Percentiles rank a stretch among this genome's conserved stretches.
Evolutionary conservation across 1,139 yeast species (phyloP).

Genomic region (Pichia sp.): DNA sequence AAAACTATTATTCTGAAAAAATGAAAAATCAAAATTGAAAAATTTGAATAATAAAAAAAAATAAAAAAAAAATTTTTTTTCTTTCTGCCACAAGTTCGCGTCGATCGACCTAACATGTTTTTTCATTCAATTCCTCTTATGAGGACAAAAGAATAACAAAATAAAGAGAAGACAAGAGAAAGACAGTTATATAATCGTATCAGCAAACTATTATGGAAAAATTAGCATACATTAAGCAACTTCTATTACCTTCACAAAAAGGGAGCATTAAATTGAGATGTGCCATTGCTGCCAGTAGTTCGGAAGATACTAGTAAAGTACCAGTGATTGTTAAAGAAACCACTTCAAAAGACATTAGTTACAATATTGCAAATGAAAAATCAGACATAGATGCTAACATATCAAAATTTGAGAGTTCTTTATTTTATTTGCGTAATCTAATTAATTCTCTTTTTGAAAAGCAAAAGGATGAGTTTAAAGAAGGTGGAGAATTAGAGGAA

Average conservation of each 20-base stretch:
- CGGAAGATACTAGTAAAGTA: background rate
- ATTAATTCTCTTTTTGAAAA: constrained; percentile 3
- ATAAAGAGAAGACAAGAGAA: too few relatives aligned
- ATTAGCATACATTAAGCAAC: background rate
- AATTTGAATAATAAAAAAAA: too few relatives aligned
- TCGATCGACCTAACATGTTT: too few relatives aligned
- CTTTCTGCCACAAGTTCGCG: too few relatives aligned
- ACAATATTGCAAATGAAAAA: background rate
- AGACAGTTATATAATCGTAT: too few relatives aligned
- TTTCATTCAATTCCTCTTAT: too few relatives aligned
- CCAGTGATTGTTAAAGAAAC: too few relatives aligned
- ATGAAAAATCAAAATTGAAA: too few relatives aligned
- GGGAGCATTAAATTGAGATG: constrained; percentile 12
- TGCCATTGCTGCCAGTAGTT: constrained; percentile 5
- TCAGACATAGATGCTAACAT: background rate
- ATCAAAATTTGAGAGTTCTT: background rate
- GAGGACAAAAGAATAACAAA: too few relatives aligned
- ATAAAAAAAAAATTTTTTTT: too few relatives aligned
- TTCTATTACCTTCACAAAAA: constrained; percentile 10
- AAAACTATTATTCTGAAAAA: too few relatives aligned
- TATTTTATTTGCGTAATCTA: background rate
- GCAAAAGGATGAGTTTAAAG: background rate
- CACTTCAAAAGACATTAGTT: too few relatives aligned
- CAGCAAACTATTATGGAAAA: background rate
- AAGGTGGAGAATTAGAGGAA: constrained; percentile 7